Conservation (phyloP, 768 basidiomycete genomes). For the Mycena maculata region DNA sequence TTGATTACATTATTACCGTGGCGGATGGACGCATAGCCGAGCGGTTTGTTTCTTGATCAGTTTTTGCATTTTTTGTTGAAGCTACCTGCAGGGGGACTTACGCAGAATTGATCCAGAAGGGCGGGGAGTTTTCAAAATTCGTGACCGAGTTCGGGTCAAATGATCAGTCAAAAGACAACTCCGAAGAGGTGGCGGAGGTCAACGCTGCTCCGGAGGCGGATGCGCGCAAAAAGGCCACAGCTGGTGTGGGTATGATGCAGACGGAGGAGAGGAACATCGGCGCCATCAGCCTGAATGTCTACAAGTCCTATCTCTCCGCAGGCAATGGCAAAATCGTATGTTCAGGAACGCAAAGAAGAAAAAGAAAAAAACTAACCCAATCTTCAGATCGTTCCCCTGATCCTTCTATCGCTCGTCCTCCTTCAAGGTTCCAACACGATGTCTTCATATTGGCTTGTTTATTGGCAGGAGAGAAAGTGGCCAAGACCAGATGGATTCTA, state of each 20-base stretch:
- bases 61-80: not conserved
- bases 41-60: slow-evolving; percentile 39
- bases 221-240: slow-evolving; percentile 50
- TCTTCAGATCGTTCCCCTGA: slow-evolving; percentile 73
- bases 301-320: slow-evolving; percentile 73
- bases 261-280: slow-evolving; percentile 86
- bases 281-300: slow-evolving; percentile 66
- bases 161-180: slow-evolving; percentile 63
- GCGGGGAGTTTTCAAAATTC: slow-evolving; percentile 79
- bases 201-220: slow-evolving; percentile 45
- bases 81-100: slow-evolving; percentile 67
- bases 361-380: too few species aligned
- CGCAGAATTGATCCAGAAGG: slow-evolving; percentile 69
- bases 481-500: slow-evolving; percentile 73
- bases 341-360: too few species aligned
- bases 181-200: slow-evolving; percentile 58
- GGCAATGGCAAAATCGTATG: slow-evolving; percentile 75
- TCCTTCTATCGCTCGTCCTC: slow-evolving; percentile 69
- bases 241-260: slow-evolving; percentile 77
- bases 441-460: slow-evolving; percentile 85
- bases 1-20: slow-evolving; percentile 87
- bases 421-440: slow-evolving; percentile 66
- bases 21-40: slow-evolving; percentile 83
- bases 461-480: slow-evolving; percentile 85
- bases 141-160: slow-evolving; percentile 82